Evolutionary conservation across 345 rosid genomes (phyloP).

Genomic region (Populus euphratica): DNA sequence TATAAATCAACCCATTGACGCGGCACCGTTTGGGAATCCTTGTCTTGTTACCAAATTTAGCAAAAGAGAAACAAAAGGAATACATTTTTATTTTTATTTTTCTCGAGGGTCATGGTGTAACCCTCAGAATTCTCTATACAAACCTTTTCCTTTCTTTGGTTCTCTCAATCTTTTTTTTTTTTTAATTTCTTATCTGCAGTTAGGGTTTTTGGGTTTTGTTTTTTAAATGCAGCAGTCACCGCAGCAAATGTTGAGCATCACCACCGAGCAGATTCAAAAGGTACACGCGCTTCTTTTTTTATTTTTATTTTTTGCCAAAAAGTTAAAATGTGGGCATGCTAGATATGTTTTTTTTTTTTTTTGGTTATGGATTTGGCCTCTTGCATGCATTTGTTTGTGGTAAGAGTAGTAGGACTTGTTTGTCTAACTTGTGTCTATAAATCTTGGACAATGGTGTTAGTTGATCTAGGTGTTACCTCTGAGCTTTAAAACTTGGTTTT

Average conservation of each 20-base stretch:
- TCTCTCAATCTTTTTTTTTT: background rate
- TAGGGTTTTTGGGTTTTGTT: constrained; percentile 8
- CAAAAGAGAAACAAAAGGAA: background rate
- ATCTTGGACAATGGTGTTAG: no score
- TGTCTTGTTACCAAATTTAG: no score
- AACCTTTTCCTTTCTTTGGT: background rate
- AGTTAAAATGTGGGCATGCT: background rate
- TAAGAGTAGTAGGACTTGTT: no score
- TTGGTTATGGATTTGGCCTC: background rate
- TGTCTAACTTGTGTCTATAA: no score
- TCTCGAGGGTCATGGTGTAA: background rate
- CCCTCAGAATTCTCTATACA: background rate
- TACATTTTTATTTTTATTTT: no score
- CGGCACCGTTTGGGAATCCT: no score
- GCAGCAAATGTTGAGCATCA: constrained; percentile 10
- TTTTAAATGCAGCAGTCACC: constrained; percentile 9
- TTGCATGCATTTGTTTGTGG: no score
- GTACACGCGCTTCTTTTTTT: background rate
- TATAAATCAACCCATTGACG: no score
- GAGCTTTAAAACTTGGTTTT: no score
- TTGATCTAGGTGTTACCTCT: no score
- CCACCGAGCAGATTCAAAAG: constrained; percentile 29
- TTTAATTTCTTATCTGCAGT: background rate
- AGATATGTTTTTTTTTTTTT: background rate
- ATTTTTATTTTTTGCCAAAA: background rate